phyloP scores from a whole-genome alignment of 139 green algal genomes.

The Closterium sp. region DNA sequence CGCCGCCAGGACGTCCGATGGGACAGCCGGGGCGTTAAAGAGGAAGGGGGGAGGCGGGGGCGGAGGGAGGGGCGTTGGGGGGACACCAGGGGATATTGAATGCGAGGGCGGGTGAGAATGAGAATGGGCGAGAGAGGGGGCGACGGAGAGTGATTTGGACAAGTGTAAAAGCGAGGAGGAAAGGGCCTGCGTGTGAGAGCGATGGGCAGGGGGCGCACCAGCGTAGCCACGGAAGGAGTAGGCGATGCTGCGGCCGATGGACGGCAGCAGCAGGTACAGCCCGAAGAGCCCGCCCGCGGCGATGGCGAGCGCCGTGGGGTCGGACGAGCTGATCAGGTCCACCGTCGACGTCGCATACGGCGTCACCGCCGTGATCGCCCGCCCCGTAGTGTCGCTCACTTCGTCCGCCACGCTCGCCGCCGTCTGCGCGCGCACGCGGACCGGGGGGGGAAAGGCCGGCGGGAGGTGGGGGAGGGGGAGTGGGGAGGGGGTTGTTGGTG shows the following conservation, averaged over 20 bases:
- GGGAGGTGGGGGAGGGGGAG: background rate
- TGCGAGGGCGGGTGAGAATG: too few relatives aligned
- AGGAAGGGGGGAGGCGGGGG: background rate
- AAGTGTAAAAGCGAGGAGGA: background rate
- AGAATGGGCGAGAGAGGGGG: too few relatives aligned
- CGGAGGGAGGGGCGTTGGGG: too few relatives aligned
- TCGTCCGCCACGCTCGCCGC: background rate
- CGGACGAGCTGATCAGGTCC: background rate
- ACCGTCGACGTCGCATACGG: background rate
- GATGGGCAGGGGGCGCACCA: constrained; percentile 15
- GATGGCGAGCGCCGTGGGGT: constrained; percentile 19
- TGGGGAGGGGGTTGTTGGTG: background rate
- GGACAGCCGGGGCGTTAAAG: too few relatives aligned
- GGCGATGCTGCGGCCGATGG: constrained; percentile 1
- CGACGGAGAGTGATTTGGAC: background rate
- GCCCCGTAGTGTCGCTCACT: background rate
- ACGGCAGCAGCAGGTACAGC: constrained; percentile 36
- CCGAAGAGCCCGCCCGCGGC: constrained; percentile 17
- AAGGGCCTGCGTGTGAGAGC: background rate
- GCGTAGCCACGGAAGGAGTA: constrained; percentile 23
- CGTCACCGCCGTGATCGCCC: constrained; percentile 13
- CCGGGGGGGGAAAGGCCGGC: too few relatives aligned
- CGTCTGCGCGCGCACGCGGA: constrained; percentile 10
- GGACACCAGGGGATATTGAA: background rate
- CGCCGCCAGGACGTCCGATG: constrained; percentile 3